Evolutionary conservation across 345 rosid genomes (phyloP), one percentile per base, ranked within the genome.

Genomic region (Streptanthus diversifolius): DNA sequence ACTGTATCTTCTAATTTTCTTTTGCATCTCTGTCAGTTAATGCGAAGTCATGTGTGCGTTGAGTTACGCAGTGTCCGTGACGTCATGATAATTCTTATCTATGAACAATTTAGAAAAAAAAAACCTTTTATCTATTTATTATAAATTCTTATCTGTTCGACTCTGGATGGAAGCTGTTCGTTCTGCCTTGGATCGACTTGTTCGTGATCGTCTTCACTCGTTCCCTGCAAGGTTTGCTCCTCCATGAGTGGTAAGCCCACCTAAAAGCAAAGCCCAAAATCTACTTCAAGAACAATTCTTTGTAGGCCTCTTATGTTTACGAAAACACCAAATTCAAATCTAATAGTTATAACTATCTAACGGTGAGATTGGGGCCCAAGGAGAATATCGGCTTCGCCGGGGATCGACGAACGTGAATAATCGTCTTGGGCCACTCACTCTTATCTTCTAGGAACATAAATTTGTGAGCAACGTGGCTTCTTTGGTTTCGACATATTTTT

Each of bases 381-480:
- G 14, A 3, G 40, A 36, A 35, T 9, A 11, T 35, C 1, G 3
- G 39, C 39, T 35, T n/a, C n/a, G n/a, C n/a, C n/a, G n/a, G n/a
- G n/a, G n/a, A n/a, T n/a, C n/a, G n/a, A n/a, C n/a, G n/a, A n/a
- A n/a, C n/a, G n/a, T n/a, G n/a, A n/a, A n/a, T n/a, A n/a, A n/a
- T n/a, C n/a, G n/a, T n/a, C n/a, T 65, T 33, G 57, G 70, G 35
- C 69, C 69, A 64, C 17, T 65, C 19, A 27, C 29, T 41, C 25
- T 1, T 25, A 43, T 44, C 22, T 43, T 41, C 7, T 32, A 37
- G 32, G 24, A 72, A 52, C 44, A 40, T 72, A 25, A 41, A 7
- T 33, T 40, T 72, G 27, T 41, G 36, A 52, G 64, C 36, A n/a
- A 72, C 64, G 77, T 63, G 77, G 56, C 57, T 63, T 22, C 19